Evolutionary conservation across 441 rosid genomes (phyloP).

Genomic region (Pelargonium cotyledonis): DNA sequence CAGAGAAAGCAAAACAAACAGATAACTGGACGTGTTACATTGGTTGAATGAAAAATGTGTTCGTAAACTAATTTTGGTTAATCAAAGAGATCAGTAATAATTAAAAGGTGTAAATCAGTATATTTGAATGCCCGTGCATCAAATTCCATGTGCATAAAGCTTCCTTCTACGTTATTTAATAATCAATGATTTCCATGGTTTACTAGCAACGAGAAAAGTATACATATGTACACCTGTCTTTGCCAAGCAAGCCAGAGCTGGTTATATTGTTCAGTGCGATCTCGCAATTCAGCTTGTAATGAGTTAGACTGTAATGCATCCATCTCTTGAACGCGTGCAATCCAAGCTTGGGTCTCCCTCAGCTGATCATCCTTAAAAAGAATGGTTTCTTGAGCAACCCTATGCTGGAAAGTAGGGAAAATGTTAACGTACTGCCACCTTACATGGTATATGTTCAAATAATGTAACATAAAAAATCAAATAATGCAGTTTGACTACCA

Average conservation of each 20-base stretch:
- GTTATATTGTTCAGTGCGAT: slow-evolving; percentile 78
- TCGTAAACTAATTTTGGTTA: no score
- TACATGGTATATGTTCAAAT: not conserved
- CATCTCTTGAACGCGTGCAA: slow-evolving; percentile 77
- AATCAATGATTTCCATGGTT: not conserved
- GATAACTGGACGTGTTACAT: not conserved
- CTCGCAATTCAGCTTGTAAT: slow-evolving; percentile 74
- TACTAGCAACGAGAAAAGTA: slow-evolving; percentile 11
- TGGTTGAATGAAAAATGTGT: not conserved
- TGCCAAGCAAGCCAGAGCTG: slow-evolving; percentile 94
- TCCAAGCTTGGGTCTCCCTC: slow-evolving; percentile 73
- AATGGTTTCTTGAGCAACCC: slow-evolving; percentile 84
- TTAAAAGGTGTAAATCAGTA: no score
- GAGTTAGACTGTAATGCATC: slow-evolving; percentile 80
- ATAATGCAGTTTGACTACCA: not conserved
- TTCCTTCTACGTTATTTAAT: not conserved
- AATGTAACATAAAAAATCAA: not conserved
- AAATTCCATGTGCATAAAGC: not conserved
- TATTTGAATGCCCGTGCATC: not conserved
- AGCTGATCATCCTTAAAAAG: slow-evolving; percentile 83
- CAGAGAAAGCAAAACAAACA: not conserved
- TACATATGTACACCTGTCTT: slow-evolving; percentile 64
- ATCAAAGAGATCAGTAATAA: not conserved
- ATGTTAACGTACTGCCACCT: not conserved
- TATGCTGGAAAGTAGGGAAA: slow-evolving; percentile 49